These are phyloP conservation scores for Syzygium malaccense DNA, from an alignment of 441 rosid genomes.

Conservation along the genomic window DNA sequence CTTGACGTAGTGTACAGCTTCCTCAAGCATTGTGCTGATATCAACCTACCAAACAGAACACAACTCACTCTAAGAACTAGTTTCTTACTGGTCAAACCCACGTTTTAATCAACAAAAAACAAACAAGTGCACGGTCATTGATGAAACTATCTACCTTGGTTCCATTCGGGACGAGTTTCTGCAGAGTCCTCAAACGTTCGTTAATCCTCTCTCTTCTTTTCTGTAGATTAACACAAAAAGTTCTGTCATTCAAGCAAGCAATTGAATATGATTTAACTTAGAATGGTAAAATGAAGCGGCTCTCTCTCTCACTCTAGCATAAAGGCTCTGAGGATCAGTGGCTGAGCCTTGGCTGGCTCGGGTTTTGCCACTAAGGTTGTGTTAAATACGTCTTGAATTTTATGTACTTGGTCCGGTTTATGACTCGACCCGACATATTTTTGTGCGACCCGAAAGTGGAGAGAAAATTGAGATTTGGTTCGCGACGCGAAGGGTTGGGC, in stretches of 20 bases:
- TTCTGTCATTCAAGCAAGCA: background rate
- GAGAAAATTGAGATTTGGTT: too few relatives aligned
- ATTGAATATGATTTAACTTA: background rate
- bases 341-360: slow-evolving; percentile 8
- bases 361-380: background rate
- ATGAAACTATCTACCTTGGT: slow-evolving; percentile 2
- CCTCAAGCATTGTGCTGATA: slow-evolving; percentile 14
- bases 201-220: slow-evolving; percentile 8
- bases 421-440: too few relatives aligned
- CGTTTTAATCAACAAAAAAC: background rate
- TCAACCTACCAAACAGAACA: background rate
- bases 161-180: slow-evolving; percentile 1
- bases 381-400: too few relatives aligned
- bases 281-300: background rate
- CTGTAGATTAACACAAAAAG: background rate
- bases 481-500: too few relatives aligned
- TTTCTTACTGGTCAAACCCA: background rate
- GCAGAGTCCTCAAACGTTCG: slow-evolving; percentile 1
- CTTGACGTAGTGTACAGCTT: slow-evolving; percentile 11
- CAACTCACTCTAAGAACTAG: background rate
- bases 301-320: background rate
- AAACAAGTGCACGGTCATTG: background rate
- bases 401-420: too few relatives aligned
- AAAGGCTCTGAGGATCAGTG: slow-evolving; percentile 9
- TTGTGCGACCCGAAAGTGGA: too few relatives aligned